These are phyloP conservation scores for Phytophthora sojae DNA, from an alignment of 352 stramenopile species.

Conservation along the genomic window DNA sequence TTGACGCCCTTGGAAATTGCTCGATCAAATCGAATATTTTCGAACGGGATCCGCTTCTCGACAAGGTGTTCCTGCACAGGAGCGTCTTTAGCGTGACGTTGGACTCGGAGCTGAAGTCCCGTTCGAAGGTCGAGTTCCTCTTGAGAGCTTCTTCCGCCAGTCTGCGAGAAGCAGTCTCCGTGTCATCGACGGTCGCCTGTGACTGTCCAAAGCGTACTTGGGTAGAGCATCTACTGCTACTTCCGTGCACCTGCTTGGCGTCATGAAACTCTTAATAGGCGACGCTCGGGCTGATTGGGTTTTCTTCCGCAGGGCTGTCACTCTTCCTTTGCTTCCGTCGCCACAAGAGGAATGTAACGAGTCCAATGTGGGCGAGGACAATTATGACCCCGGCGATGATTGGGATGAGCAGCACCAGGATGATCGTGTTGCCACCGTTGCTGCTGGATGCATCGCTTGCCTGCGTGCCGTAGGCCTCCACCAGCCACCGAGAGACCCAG, in stretches of 20 bases:
- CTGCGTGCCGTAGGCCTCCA: slow-evolving; percentile 11
- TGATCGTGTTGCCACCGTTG: not conserved
- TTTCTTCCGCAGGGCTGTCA: not conserved
- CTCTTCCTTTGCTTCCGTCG: not conserved
- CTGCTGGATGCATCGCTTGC: too few relatives aligned
- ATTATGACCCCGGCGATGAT: slow-evolving; percentile 19
- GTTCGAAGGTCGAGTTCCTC: not conserved
- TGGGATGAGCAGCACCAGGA: slow-evolving; percentile 12
- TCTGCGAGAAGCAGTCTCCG: not conserved
- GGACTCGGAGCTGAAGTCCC: not conserved
- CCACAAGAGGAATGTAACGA: slow-evolving; percentile 7
- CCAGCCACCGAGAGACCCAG: slow-evolving; percentile 16
- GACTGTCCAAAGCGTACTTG: too few relatives aligned
- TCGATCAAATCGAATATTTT: slow-evolving; percentile 33
- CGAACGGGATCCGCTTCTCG: slow-evolving; percentile 31
- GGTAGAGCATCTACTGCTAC: not conserved
- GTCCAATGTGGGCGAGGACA: not conserved
- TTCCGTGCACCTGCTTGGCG: not conserved
- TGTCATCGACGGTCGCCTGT: not conserved
- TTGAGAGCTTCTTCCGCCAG: slow-evolving; percentile 2
- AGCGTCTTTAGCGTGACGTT: slow-evolving; percentile 18
- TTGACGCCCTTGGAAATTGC: slow-evolving; percentile 44
- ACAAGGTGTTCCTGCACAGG: slow-evolving; percentile 8
- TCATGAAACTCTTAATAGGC: not conserved
- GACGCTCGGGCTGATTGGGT: not conserved